A percentile compares a stretch with the other conserved stretches of the same genome.
Evolutionary conservation across 192 early-diverging fungal species (phyloP).

Genomic region (Martensiomyces pterosporus): DNA sequence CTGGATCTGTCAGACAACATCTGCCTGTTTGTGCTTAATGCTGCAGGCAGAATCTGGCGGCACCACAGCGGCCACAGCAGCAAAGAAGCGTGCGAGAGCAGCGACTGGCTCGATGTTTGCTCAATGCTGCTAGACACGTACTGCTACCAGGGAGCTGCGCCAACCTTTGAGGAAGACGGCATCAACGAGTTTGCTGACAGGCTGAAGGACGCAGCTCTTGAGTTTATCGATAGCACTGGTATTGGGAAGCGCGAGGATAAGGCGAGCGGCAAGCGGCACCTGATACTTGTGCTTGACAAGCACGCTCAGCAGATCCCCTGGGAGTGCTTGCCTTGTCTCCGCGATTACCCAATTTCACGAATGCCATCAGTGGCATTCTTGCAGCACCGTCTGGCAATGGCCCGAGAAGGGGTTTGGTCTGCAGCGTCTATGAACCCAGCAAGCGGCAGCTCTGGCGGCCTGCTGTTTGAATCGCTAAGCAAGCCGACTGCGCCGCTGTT

Average conservation of each 20-base stretch:
- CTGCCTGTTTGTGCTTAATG: constrained; percentile 54
- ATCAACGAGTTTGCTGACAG: constrained; percentile 66
- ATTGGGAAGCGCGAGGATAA: constrained; percentile 50
- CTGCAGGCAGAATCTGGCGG: constrained; percentile 47
- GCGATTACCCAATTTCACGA: constrained; percentile 69
- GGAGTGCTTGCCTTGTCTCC: constrained; percentile 77
- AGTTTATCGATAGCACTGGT: constrained; percentile 54
- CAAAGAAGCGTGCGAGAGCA: not conserved
- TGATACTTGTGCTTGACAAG: constrained; percentile 84
- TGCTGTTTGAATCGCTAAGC: not conserved
- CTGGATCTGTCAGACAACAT: constrained; percentile 23
- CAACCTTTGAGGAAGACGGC: constrained; percentile 22
- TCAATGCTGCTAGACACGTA: constrained; percentile 40
- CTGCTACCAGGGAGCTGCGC: constrained; percentile 60
- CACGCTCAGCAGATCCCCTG: constrained; percentile 81
- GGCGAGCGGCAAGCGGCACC: constrained; percentile 43
- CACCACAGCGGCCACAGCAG: too few species aligned
- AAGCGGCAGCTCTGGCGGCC: constrained; percentile 1
- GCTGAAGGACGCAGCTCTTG: constrained; percentile 54
- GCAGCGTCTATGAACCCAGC: too few species aligned
- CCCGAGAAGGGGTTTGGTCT: too few species aligned
- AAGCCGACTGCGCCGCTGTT: not conserved
- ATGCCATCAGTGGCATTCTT: constrained; percentile 75
- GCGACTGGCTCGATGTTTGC: constrained; percentile 41
- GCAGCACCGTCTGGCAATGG: constrained; percentile 56